Base-by-base conservation (phyloP, 768 basidiomycete species). In the Rhizopogon vinicolor region DNA sequence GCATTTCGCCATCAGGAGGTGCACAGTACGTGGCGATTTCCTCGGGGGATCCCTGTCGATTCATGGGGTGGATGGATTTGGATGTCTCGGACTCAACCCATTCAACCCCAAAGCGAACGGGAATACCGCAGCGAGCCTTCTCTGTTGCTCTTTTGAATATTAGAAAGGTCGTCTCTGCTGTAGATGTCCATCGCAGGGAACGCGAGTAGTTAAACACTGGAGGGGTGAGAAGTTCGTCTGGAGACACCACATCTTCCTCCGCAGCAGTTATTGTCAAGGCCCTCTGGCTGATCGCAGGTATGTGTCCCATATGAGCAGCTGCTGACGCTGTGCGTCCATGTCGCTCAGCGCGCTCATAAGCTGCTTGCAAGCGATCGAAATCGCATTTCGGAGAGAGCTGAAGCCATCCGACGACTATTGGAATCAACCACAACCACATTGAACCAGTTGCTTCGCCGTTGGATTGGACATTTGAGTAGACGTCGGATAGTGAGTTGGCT, bases 391-490 rank as follows among this genome's bases (percentile, higher is more conserved):
- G 71, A 0, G 72, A 70, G 3, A 73, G 51, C 41, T 71, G 69
- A 0, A 73, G 57, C 68, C 72, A 74, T 6, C 70, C 68, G 19
- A 68, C 57, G 19, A 72, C 64, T 8, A 73, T 50, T 0, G 72
- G 65, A 7, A 75, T 46, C 25, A 75, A 64, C 71, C 72, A 75
- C 5, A 74, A 44, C 72, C 72, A 75, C 6, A 72, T 52, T 5
- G 68, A 66, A 5, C 69, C 73, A 8, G 37, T 35, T 12, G 22
- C 49, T 33, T 51, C 29, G 5, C 49, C 49, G 22, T 35, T 33
- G 7, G 49, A 51, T 28, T 29, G 19, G 14, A 51, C 16, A n/a
- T 51, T 14, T 33, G 28, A 19, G 12, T 12, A 9, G 22, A 25
- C 16, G 33, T 51, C 13, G 1, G 29, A 13, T 19, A 51, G 33